phyloP scores from a whole-genome alignment of 192 early-diverging fungal genomes.

The Dissophora globulifera region DNA sequence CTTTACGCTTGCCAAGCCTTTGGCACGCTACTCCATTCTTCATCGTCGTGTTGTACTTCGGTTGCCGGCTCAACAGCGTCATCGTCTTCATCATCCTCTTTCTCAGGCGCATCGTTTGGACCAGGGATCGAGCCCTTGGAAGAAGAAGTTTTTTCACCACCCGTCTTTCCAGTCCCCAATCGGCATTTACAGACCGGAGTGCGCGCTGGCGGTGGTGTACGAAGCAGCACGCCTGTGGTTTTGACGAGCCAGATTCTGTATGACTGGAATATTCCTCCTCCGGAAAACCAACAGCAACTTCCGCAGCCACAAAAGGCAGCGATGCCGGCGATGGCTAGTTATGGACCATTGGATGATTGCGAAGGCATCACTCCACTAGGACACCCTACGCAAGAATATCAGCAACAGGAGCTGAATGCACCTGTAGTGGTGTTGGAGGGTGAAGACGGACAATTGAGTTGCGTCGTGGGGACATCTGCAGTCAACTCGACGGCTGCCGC shows the following conservation, averaged over 20 bases:
- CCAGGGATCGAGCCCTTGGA: too few species aligned
- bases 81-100: neutral
- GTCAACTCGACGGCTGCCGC: too few species aligned
- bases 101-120: too few species aligned
- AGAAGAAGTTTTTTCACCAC: neutral
- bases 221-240: constrained; percentile 34
- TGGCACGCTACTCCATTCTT: neutral
- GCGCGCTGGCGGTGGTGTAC: neutral
- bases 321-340: neutral
- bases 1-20: neutral
- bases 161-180: neutral
- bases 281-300: too few species aligned
- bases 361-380: neutral
- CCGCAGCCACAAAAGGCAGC: too few species aligned
- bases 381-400: too few species aligned
- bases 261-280: constrained; percentile 16
- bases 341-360: constrained; percentile 23
- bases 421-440: neutral
- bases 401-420: neutral
- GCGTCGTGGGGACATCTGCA: constrained; percentile 16
- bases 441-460: constrained; percentile 13
- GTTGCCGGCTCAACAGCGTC: neutral
- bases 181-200: neutral
- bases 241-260: constrained; percentile 4
- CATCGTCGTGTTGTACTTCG: neutral